A percentile compares a stretch with the other conserved stretches of the same genome.
phyloP scores from a whole-genome alignment of 306 rosid species.

The Cicer yamashitae region DNA sequence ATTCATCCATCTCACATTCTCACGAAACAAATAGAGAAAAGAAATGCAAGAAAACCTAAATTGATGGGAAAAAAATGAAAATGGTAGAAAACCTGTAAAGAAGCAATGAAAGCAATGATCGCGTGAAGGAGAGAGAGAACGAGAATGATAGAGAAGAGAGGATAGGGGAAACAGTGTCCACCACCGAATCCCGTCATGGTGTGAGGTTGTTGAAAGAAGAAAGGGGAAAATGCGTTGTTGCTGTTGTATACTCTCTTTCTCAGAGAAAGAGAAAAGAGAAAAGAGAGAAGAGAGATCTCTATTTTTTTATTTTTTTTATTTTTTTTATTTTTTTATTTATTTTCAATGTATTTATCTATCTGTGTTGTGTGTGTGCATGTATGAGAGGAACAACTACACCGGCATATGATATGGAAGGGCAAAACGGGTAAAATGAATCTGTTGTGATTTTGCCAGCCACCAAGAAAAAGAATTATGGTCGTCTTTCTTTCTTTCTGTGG shows the following conservation, averaged over 20 bases:
- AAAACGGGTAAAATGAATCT: constrained; percentile 14
- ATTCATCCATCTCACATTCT: background rate
- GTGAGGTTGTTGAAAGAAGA: constrained; percentile 10
- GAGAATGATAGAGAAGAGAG: constrained; percentile 60
- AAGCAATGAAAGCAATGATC: constrained; percentile 67
- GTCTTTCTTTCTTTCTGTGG: constrained; percentile 6
- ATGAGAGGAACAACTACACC: background rate
- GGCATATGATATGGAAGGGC: background rate
- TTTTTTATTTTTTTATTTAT: background rate
- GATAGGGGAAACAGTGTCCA: constrained; percentile 67
- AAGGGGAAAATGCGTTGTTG: background rate
- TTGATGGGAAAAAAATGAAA: background rate
- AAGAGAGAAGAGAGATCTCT: constrained; percentile 41
- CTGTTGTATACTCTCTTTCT: background rate
- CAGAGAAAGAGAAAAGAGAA: background rate
- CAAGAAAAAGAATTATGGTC: background rate
- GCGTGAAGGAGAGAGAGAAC: constrained; percentile 74
- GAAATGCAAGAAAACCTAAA: constrained; percentile 33
- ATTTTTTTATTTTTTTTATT: background rate
- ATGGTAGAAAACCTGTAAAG: constrained; percentile 70
- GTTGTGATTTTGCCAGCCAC: constrained; percentile 21
- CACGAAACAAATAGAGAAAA: constrained; percentile 18
- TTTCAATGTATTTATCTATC: background rate
- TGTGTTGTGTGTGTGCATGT: background rate
- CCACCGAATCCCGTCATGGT: constrained; percentile 63